Base-by-base conservation (phyloP, 139 green algal species). In the Chlamydomonas applanata region DNA sequence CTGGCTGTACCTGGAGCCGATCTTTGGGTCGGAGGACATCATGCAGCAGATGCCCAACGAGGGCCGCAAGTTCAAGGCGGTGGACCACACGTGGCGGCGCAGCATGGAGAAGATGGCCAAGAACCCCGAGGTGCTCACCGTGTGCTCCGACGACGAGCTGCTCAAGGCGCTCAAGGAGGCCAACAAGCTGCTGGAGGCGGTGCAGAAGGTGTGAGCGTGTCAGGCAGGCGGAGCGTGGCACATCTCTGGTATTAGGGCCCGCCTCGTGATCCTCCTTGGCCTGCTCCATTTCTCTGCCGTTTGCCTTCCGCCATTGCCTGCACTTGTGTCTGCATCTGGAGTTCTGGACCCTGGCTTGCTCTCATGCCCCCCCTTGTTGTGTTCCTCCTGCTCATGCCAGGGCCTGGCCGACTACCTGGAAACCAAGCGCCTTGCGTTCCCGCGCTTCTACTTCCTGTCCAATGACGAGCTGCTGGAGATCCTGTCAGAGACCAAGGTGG, bases 1-100 rank as follows among this genome's bases (percentile, higher is more conserved):
- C 36, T 96, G 91, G 91, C 86, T 95, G 45, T 95, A 95, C 80
- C 69, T 95, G 64, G 89, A 95, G 85, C 90, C 90, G 35, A 95
- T 95, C 76, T 96, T 96, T 78, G 89, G 91, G 35, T 84, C 60
- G 16, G 90, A 95, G 34, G 91, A 96, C 80, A 95, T 95, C 76
- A 89, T 92, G 87, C 85, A 93, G 85, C 91, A 95, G 84, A 95
- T 95, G 88, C 91, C 91, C 19, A 92, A 90, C 54, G 91, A 96
- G 79, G 90, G 89, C 9, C 82, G 86, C 75, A 94, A 94, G 79
- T 96, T 96, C 83, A 85, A 84, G 59, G 78, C 87, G 14, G 89
- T 95, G 24, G 90, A 96, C 82, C 79, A 76, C 36, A 94, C 84
- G 9, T 95, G 89, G 90, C 80, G 91, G 11, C 74, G 77, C 13